These are phyloP conservation scores for Onygenales sp. DNA, from an alignment of 2,329 filamentous ascomycete species.

Conservation along the genomic window DNA sequence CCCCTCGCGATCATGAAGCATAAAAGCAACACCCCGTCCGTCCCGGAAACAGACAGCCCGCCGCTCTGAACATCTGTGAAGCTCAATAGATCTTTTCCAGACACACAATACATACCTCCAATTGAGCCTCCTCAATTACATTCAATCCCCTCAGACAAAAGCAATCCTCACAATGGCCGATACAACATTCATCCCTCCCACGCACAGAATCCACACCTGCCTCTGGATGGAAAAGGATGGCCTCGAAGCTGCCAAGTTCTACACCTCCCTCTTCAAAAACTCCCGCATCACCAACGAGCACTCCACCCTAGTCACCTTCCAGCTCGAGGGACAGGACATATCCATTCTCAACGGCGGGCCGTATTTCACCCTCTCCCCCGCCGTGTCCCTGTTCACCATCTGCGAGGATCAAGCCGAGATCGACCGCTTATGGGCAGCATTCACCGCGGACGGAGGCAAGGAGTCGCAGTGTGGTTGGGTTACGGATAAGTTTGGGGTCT, in stretches of 20 bases:
- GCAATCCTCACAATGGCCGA: neutral
- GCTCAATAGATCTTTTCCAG: too few relatives aligned
- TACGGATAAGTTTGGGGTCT: constrained; percentile 37
- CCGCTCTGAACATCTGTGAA: too few relatives aligned
- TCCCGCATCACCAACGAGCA: constrained; percentile 22
- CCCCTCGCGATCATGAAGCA: neutral
- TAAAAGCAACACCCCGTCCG: neutral
- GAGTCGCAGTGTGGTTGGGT: constrained; percentile 38
- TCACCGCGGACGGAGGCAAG: constrained; percentile 32
- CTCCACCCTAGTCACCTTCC: constrained; percentile 28
- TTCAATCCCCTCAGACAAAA: neutral
- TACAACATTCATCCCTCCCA: neutral
- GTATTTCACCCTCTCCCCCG: constrained; percentile 30
- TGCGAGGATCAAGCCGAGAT: constrained; percentile 40
- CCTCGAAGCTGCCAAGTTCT: constrained; percentile 16
- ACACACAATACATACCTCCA: neutral
- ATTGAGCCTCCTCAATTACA: neutral
- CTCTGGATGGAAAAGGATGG: constrained; percentile 18
- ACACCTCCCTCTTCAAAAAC: constrained; percentile 15
- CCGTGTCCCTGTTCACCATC: constrained; percentile 36
- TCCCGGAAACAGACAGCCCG: neutral
- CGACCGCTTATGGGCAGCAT: constrained; percentile 39
- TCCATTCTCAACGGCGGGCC: constrained; percentile 38
- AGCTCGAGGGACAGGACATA: constrained; percentile 32
- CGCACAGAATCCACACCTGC: constrained; percentile 13